Evolutionary conservation across 2,329 filamentous ascomycete genomes (phyloP).

Genomic region (Cladophialophora psammophila): DNA sequence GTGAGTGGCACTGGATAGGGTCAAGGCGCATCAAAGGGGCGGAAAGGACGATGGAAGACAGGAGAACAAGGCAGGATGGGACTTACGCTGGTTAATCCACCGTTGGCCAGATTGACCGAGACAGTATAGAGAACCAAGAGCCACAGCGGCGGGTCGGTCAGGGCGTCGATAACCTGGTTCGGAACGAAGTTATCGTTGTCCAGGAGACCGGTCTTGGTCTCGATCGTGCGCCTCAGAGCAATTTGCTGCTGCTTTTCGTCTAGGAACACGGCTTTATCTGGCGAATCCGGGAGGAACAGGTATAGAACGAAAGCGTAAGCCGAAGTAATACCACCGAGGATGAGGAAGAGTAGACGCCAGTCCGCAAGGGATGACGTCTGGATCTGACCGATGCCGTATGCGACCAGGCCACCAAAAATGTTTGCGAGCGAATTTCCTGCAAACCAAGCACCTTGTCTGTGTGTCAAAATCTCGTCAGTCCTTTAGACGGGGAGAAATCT

Average conservation of each 20-base stretch:
- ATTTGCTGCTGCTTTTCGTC: constrained; percentile 52
- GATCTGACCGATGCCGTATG: constrained; percentile 52
- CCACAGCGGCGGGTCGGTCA: constrained; percentile 65
- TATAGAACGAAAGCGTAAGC: constrained; percentile 39
- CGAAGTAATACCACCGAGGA: constrained; percentile 45
- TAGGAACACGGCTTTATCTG: constrained; percentile 54
- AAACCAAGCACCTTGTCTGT: constrained; percentile 47
- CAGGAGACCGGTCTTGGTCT: constrained; percentile 61
- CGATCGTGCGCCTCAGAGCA: constrained; percentile 60
- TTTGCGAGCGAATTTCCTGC: constrained; percentile 46
- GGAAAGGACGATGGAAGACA: constrained; percentile 28
- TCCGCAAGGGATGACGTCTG: constrained; percentile 48
- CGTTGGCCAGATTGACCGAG: constrained; percentile 64
- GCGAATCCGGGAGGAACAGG: constrained; percentile 59
- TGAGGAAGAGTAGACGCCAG: constrained; percentile 63
- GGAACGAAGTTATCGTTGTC: constrained; percentile 58
- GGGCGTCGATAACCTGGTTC: constrained; percentile 57
- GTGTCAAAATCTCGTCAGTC: not conserved
- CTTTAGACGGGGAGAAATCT: not conserved
- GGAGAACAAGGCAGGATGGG: not conserved
- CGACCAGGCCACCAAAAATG: constrained; percentile 54
- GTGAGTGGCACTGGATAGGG: not conserved
- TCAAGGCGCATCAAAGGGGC: constrained; percentile 34
- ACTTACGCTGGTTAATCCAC: constrained; percentile 60
- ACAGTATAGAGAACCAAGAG: constrained; percentile 62